Base-by-base conservation (phyloP, 345 rosid species). In the Rhizophora apiculata region DNA sequence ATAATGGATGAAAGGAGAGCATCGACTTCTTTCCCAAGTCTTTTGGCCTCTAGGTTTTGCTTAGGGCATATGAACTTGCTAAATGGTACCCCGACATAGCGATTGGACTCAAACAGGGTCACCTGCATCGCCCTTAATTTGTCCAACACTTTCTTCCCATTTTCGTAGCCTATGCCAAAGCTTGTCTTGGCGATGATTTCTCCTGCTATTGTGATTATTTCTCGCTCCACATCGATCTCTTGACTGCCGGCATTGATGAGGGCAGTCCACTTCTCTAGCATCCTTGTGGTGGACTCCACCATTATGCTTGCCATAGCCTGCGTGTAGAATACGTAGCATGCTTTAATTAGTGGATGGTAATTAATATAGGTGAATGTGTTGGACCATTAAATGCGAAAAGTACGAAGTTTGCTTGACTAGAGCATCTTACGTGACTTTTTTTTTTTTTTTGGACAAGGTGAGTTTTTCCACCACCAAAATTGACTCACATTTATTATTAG, bases 101-200 rank as follows among this genome's bases (percentile, higher is more conserved):
- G 91, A 68, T 85, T 90, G 16, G 92, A 77, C 63, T 89, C 80
- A 78, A 95, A 95, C 11, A 95, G 87, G 29, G 86, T 72, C 61
- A 81, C 63, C 36, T 95, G 99, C 85, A 92, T 80, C 51, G 84
- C 88, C 72, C 97, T 78, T 64, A 95, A 65, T 76, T 88, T 90
- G 29, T 88, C 84, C 0, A 84, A 74, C 34, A 91, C 90, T 72
- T 80, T 58, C 27, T 78, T 82, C 3, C 96, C 97, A 13, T 61
- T 81, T 72, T 78, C 80, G 55, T 82, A 82, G 39, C 68, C 77
- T 27, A 92, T 72, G n/a, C 99, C 99, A n/a, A 95, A 95, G 79
- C 96, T 88, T 11, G 97, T 84, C 74, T 80, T 91, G 31, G 96
- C 96, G 0, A 95, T 89, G 57, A 95, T 95, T 71, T 95, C 97